Evolutionary conservation across 2,329 filamentous ascomycete genomes (phyloP).

Genomic region (Tricladium varicosporioides): DNA sequence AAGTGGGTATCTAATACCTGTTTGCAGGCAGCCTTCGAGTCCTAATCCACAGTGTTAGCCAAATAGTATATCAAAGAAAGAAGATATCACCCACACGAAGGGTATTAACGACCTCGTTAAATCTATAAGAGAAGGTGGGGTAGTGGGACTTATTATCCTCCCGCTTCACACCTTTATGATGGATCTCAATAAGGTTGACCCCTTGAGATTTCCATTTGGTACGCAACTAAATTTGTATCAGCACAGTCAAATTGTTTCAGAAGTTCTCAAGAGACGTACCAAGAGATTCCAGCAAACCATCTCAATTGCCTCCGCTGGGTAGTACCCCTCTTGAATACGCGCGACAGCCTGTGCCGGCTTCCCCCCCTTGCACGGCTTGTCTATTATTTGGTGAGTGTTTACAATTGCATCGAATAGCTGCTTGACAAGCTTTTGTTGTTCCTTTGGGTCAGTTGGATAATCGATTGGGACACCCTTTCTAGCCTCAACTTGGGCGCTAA

Average conservation of each 20-base stretch:
- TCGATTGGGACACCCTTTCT: neutral
- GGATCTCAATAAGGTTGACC: too few relatives aligned
- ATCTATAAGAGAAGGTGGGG: constrained; percentile 12
- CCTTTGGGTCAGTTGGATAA: neutral
- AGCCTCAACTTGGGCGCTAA: too few relatives aligned
- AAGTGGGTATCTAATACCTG: constrained; percentile 25
- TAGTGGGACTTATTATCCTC: neutral
- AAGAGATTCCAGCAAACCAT: constrained; percentile 21
- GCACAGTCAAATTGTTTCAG: too few relatives aligned
- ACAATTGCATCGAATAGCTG: constrained; percentile 19
- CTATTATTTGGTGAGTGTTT: constrained; percentile 15
- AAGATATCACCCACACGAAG: constrained; percentile 14
- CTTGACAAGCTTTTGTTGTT: constrained; percentile 5
- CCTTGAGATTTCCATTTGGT: too few relatives aligned
- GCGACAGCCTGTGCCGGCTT: constrained; percentile 18
- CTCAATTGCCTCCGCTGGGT: constrained; percentile 13
- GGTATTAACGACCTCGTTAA: constrained; percentile 12
- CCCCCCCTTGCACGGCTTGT: constrained; percentile 22
- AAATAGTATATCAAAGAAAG: neutral
- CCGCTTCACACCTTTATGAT: too few relatives aligned
- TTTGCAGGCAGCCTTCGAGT: constrained; percentile 28
- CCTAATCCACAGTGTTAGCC: constrained; percentile 11
- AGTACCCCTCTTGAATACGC: constrained; percentile 11
- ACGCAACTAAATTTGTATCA: too few relatives aligned
- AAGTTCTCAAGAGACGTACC: constrained; percentile 3